Evolutionary conservation across 2,329 filamentous ascomycete species (phyloP).

Genomic region (Ophiosphaerella herpotricha): DNA sequence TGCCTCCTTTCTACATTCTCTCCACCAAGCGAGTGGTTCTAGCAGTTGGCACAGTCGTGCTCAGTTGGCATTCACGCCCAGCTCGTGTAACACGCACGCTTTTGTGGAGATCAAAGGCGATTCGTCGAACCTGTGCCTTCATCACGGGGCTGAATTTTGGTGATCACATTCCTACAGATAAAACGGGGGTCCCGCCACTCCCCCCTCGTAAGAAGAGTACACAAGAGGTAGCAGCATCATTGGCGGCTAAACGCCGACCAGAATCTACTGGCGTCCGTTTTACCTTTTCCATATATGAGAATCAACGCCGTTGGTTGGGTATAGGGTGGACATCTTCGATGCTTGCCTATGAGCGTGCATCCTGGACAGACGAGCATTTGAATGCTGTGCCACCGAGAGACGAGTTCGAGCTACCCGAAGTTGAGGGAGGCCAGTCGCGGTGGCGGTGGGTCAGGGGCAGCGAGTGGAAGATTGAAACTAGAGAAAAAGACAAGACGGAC

Average conservation of each 20-base stretch:
- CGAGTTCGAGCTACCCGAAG: constrained; percentile 69
- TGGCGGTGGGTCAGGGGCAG: constrained; percentile 87
- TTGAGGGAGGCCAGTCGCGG: constrained; percentile 64
- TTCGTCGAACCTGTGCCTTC: constrained; percentile 70
- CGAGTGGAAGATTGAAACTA: constrained; percentile 85
- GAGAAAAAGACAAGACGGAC: constrained; percentile 46
- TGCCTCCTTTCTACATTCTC: constrained; percentile 82
- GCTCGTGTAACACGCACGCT: constrained; percentile 84
- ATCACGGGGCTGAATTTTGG: constrained; percentile 82
- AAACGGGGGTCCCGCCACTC: constrained; percentile 41
- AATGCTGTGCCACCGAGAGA: constrained; percentile 79
- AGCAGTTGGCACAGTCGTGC: constrained; percentile 79
- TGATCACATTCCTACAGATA: constrained; percentile 38
- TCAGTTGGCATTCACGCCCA: constrained; percentile 91
- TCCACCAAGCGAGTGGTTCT: constrained; percentile 84
- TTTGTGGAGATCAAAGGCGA: constrained; percentile 81
- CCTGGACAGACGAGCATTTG: constrained; percentile 96
- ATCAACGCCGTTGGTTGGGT: constrained; percentile 92
- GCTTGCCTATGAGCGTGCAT: constrained; percentile 84
- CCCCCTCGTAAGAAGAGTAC: constrained; percentile 52
- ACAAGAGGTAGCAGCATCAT: constrained; percentile 53
- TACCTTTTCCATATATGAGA: constrained; percentile 95
- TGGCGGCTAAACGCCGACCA: constrained; percentile 48
- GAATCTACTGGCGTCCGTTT: constrained; percentile 82
- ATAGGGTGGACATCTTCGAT: constrained; percentile 93